Base-by-base conservation (phyloP, 768 basidiomycete species). In the Infundibulicybe gibba region DNA sequence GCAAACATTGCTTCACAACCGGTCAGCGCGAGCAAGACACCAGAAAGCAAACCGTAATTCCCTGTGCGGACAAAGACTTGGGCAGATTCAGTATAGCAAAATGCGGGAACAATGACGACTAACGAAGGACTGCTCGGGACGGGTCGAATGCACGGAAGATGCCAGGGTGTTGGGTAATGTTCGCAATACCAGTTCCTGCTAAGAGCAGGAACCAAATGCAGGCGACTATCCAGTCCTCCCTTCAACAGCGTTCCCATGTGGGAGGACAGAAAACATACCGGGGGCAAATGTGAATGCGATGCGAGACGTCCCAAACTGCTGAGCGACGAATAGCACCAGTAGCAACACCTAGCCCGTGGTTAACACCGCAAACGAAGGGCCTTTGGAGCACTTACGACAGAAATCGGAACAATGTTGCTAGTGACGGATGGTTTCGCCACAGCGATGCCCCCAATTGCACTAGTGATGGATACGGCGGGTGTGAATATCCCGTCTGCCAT, bases 1-100 rank as follows among this genome's bases (percentile, higher is more conserved):
- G 83, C 83, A 60, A 83, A 83, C 40, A 83, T 64, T 1, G 81
- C 82, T 58, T 87, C 85, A 53, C 77, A 81, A 0, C 86, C 86
- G 0, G 86, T 88, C n/a, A 87, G 51, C 1, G 79, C 75, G 1
- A 88, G 74, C 5, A 88, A 64, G 1, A 87, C 72, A 31, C 84
- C 85, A 6, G 80, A 70, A 0, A 88, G 72, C 5, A 78, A 59
- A 49, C 81, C 80, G 49, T 79, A 87, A 48, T 85, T 61, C 44
- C 62, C 66, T 1, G 83, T 87, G 11, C 84, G 74, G 1, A 85
- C 80, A 49, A 88, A 88, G 13, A 79, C 80, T 83, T 30, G 33
- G 40, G 37, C 43, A 37, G 45, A 34, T 32, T 40, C 21, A 39
- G 11, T 13, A 45, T 6, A 8, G 14, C 37, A 10, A 14, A 15